Conservation (phyloP, 192 early-diverging fungal genomes). For the Rhizophagus prolifer region DNA sequence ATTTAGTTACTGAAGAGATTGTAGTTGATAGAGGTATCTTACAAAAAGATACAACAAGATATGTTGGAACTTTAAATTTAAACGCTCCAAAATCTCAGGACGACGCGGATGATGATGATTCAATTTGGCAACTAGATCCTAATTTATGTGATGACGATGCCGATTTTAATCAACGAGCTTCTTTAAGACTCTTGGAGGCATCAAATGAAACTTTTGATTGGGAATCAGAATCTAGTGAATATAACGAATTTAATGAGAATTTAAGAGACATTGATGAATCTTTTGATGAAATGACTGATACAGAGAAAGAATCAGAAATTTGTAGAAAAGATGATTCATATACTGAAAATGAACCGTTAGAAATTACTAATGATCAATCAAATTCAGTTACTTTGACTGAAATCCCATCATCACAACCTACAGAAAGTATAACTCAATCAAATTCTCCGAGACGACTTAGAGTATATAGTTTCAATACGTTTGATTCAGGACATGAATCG, state of each 20-base stretch:
- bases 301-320: not conserved
- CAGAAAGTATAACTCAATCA: not conserved
- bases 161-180: not conserved
- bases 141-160: not conserved
- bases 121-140: not conserved
- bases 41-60: not conserved
- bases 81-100: not conserved
- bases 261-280: not conserved
- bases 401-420: not conserved
- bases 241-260: not conserved
- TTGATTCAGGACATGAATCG: not conserved
- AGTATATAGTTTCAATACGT: not conserved
- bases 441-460: not conserved
- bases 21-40: not conserved
- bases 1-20: not conserved
- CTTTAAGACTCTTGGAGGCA: not conserved
- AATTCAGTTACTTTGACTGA: not conserved
- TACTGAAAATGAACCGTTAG: not conserved
- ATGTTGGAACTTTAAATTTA: not conserved
- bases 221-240: not conserved
- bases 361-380: not conserved
- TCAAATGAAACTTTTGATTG: not conserved
- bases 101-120: conserved; percentile 2
- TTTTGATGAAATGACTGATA: not conserved
- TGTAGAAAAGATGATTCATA: not conserved